Evolutionary conservation across 1,139 yeast genomes (phyloP).

Genomic region (Geotrichum carabidarum): DNA sequence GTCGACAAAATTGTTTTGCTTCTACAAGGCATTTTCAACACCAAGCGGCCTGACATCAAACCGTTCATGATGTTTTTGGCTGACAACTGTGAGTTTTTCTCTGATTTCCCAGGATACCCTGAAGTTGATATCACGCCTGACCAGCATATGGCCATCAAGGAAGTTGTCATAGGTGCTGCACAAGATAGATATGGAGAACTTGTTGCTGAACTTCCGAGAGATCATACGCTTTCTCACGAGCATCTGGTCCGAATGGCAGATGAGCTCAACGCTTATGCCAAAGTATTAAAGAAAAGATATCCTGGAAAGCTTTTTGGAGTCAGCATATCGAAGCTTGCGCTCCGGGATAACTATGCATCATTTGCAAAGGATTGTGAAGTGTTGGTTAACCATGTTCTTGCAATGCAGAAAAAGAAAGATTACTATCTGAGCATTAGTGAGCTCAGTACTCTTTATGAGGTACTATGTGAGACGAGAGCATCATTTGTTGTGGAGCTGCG

Average conservation of each 20-base stretch:
- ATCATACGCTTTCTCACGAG: constrained; percentile 50
- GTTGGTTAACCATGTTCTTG: constrained; percentile 52
- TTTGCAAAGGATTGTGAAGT: constrained; percentile 61
- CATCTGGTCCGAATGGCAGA: constrained; percentile 64
- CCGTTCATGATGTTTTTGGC: constrained; percentile 51
- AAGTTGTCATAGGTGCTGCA: constrained; percentile 49
- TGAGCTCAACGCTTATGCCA: constrained; percentile 49
- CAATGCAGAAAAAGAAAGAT: constrained; percentile 36
- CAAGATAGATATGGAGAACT: constrained; percentile 58
- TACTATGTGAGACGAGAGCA: constrained; percentile 52
- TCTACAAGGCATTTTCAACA: constrained; percentile 46
- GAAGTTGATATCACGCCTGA: constrained; percentile 43
- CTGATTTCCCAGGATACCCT: constrained; percentile 40
- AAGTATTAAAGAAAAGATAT: constrained; percentile 54
- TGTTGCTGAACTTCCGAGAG: constrained; percentile 57
- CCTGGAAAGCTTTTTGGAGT: constrained; percentile 59
- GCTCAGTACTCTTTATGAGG: constrained; percentile 55
- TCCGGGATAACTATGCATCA: constrained; percentile 53
- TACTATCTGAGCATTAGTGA: constrained; percentile 50
- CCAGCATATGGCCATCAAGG: constrained; percentile 51
- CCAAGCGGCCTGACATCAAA: constrained; percentile 57
- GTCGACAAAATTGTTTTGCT: constrained; percentile 47
- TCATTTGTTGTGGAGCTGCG: constrained; percentile 49
- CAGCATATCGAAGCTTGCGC: constrained; percentile 52
- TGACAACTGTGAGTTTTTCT: constrained; percentile 49